Base-by-base conservation (phyloP, 2,329 filamentous ascomycete species). In the Pseudogymnoascus sp. region DNA sequence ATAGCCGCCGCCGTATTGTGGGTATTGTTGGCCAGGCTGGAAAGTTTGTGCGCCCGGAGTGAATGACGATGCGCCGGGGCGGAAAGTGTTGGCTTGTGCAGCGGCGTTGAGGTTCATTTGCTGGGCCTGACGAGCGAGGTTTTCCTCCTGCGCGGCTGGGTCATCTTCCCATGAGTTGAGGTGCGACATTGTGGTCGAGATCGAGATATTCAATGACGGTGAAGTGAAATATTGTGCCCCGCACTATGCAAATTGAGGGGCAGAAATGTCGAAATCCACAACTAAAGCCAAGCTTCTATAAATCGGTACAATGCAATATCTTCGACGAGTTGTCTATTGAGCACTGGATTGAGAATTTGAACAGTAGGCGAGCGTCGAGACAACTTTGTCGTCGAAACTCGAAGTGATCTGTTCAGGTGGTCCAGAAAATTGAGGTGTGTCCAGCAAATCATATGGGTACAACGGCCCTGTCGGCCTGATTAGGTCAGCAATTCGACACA, bases 131-230 rank as follows among this genome's bases (percentile, higher is more conserved):
- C 87, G 86, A 67, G 90, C 85, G 76, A 96, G 85, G 71, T 90
- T 77, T 68, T 84, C 88, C 71, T 93, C 88, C 80, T 91, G 88
- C 67, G 85, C 87, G 63, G 87, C 82, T 72, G 87, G 87, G 73
- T 93, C 90, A 73, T 96, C 91, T 79, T 97, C 93, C 90, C 95
- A 97, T 67, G 92, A 96, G 77, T 96, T 92, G 72, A 91, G 89
- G 76, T 93, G 87, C 71, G 93, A 89, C 92, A 96, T 96, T 73
- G 50, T 70, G 68, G 60, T 33, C 53, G 47, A 61, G 35, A 40
- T 65, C 21, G 50, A 67, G 70, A 60, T 42, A 61, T 42, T 61
- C 35, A 42, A 28, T 40, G 35, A 26, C 35, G 59, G 28, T 57
- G 50, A 57, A 42, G 59, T 61, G 33, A 61, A 40, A 42, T 36